Evolutionary conservation across 1,284 basidiomycete species (phyloP), one percentile per base, ranked within the genome.

Genomic region (Cryptococcus floricola): DNA sequence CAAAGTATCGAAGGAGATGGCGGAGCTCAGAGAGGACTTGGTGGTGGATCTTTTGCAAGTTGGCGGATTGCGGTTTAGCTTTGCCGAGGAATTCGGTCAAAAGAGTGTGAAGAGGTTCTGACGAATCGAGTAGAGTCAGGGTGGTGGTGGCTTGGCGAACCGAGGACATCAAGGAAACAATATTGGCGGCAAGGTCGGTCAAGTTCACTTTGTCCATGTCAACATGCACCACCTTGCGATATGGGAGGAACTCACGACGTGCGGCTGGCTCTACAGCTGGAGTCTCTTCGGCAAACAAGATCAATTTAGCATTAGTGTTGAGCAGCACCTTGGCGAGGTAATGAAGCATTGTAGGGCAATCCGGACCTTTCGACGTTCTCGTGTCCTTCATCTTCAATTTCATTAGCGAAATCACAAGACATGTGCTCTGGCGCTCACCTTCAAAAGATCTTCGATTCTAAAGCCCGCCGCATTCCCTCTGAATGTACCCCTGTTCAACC

Each of bases 291-390:
- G 89, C 81, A 75, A 92, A 94, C 13, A 82, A 81, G 0, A 88
- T 79, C 5, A 89, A 70, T 0, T 80, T 78, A 1, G 87, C 82
- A 67, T 92, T 85, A 12, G 81, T 82, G 44, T 84, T 81, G 57
- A 89, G 73, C n/a, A 95, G 79, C 5, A 89, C 81, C 49, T 83
- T 81, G 7, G 89, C 89, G 25, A 95, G 69, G 70, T 91, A 95
- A 73, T 96, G 91, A 27, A 96, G 78, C 25, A 96, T 79, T 0
- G 89, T 94, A 0, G 91, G 89, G 63, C 89, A 93, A 2, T 84
- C 84, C 0, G 82, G 81, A 0, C 83, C 83, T 56, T 83, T 85
- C 0, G 83, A 83, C 0, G 89, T 88, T 76, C 85, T 89, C 0
- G 88, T 94, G 64, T 95, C 91, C 66, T 84, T 87, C 75, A 94